Evolutionary conservation across 768 basidiomycete genomes (phyloP), one percentile per base, ranked within the genome.

Genomic region (Pisolithus sp.): DNA sequence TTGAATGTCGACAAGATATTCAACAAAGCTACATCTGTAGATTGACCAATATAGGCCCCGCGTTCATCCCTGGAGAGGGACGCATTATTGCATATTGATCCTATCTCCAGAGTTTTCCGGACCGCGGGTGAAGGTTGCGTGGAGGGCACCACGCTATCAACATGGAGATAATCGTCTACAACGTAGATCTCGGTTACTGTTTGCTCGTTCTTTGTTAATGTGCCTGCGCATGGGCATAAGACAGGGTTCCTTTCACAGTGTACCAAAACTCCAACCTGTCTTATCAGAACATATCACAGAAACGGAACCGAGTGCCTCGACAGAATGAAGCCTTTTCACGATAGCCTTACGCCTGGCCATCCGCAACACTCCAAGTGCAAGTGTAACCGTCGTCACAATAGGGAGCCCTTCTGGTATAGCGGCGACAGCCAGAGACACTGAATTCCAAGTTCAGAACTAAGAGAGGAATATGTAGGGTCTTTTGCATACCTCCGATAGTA

Each of bases 251-350:
- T 39, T 38, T 7, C 41, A 41, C 7, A 23, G 45, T 5, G 34
- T 34, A 12, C 12, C 9, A 28, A 13, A 2, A 21, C 20, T 9
- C 3, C 47, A 57, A 83, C 91, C 93, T 42, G 95, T 97, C 70
- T 97, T 98, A 70, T 97, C 94, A 3, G 93, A 93, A 63, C 94
- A 98, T 55, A 98, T 94, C 8, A 98, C 94, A n/a, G 89, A 93
- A 12, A 97, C 91, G 2, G 89, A 91, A 2, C 94, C 94, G 2
- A 98, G 73, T 0, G 93, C 83, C 67, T 98, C 94, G 3, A 98
- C 94, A 2, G 90, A 93, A 56, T 93, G 95, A 41, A 97, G 71
- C 63, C 94, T 97, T 72, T 98, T 98, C 39, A 98, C 94, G 53
- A 98, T 97, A 0, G 94, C 94, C 54, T 93, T 95, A 21, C 92